phyloP scores from a whole-genome alignment of 2,329 filamentous ascomycete species.

The Arthrinium phaeospermum region DNA sequence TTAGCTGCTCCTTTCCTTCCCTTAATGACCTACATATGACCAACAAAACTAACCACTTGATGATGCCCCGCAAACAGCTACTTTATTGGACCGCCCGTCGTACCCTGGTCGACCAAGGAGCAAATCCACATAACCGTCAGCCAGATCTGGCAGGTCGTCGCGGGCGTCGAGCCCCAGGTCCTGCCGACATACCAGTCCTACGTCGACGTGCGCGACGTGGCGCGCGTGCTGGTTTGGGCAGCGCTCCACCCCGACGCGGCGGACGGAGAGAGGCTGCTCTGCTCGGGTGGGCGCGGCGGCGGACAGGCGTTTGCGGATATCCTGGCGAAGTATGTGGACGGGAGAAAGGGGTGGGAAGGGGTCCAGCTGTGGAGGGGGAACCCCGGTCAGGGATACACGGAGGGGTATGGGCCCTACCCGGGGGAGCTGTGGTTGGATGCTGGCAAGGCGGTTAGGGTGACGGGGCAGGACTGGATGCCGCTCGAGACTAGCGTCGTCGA shows the following conservation, averaged over 20 bases:
- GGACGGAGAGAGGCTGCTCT: conserved; percentile 36
- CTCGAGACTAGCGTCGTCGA: conserved; percentile 39
- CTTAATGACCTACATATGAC: no score
- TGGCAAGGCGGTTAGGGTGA: conserved; percentile 36
- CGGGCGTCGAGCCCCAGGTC: conserved; percentile 30
- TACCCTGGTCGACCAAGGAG: conserved; percentile 32
- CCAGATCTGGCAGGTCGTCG: conserved; percentile 31
- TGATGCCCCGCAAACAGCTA: conserved; percentile 27
- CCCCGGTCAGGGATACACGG: conserved; percentile 26
- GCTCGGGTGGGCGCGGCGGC: conserved; percentile 31
- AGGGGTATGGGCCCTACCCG: background rate
- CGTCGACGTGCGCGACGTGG: conserved; percentile 36
- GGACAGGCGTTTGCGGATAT: conserved; percentile 37
- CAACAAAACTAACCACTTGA: no score
- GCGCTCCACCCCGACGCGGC: conserved; percentile 29
- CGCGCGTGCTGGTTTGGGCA: conserved; percentile 36
- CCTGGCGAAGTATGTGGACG: conserved; percentile 27
- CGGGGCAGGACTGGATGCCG: conserved; percentile 40
- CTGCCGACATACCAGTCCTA: conserved; percentile 31
- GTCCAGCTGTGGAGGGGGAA: conserved; percentile 27
- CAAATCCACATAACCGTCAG: conserved; percentile 32
- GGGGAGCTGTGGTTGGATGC: conserved; percentile 29
- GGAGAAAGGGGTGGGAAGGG: conserved; percentile 23
- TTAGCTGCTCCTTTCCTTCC: background rate
- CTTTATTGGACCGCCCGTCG: conserved; percentile 35